phyloP scores from a whole-genome alignment of 2,329 filamentous ascomycete species.

The Talaromyces sp. region DNA sequence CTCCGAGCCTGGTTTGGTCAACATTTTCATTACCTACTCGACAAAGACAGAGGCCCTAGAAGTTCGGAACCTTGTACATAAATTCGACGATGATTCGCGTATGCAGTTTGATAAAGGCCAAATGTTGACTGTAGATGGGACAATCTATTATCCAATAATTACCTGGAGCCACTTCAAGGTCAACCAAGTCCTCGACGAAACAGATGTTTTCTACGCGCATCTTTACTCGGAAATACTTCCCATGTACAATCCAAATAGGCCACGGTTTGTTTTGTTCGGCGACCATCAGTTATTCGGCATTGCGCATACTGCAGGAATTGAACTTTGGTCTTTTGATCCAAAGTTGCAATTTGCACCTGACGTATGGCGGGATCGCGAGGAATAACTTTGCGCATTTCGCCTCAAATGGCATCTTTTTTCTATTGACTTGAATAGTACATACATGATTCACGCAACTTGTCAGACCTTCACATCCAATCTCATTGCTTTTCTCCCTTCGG shows the following conservation, averaged over 20 bases:
- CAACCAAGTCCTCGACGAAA: conserved; percentile 1
- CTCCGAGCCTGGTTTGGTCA: neutral
- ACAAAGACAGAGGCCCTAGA: neutral
- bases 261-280: neutral
- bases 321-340: neutral
- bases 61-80: neutral
- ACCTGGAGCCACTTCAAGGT: neutral
- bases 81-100: neutral
- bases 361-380: neutral
- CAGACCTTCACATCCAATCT: neutral
- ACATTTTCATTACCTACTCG: neutral
- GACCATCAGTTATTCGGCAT: conserved; percentile 5
- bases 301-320: neutral
- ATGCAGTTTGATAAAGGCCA: neutral
- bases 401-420: too few relatives aligned
- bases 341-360: neutral
- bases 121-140: neutral
- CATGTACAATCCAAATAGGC: neutral
- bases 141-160: neutral
- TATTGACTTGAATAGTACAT: too few relatives aligned
- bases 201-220: neutral
- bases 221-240: neutral
- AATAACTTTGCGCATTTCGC: neutral
- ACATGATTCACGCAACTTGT: neutral
- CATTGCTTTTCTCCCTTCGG: neutral